Base-by-base conservation (phyloP, 495 filamentous ascomycete species). In the Delitschia confertaspora region DNA sequence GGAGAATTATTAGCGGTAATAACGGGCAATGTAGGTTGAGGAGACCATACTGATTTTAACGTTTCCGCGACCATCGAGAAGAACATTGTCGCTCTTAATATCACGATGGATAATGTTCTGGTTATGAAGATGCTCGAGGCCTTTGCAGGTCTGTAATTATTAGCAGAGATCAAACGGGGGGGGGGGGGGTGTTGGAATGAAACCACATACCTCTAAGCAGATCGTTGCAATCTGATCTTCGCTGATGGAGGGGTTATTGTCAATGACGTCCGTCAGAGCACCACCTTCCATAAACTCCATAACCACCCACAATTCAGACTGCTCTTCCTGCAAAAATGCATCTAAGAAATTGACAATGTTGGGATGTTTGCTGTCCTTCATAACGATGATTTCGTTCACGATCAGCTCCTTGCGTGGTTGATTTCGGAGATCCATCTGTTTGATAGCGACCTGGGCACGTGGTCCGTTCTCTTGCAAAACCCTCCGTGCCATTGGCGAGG, bases 241-340 rank as follows among this genome's bases (percentile, higher is more conserved):
- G 19, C 80, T 80, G 55, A 98, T 93, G 38, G 75, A 69, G 8
- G 75, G 75, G 63, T 96, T 98, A 64, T 95, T 95, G 60, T 95
- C 93, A 65, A 96, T 96, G 38, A 98, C 88, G 72, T 98, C 93
- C 0, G 93, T 98, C 59, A 98, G 67, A 34, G 91, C 87, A 61
- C 91, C 91, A 47, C 91, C 91, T 63, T 96, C 91, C 93, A 98
- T 96, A 57, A 91, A 98, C 65, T 98, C 91, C 93, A 98, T 95
- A 23, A 98, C 91, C 16, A 98, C 88, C 91, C 91, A 98, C 20
- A 98, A 73, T 60, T 98, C 93, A 47, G 81, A 76, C 61, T 82
- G 86, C 56, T 85, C 84, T 55, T 93, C 91, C 53, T 88, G 83
- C 56, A 98, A 68, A 72, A 95, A 98, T 0, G 91, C 88, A 59